These are phyloP conservation scores for Peronosclerospora sorghi DNA, from an alignment of 352 stramenopile species.

Conservation along the genomic window DNA sequence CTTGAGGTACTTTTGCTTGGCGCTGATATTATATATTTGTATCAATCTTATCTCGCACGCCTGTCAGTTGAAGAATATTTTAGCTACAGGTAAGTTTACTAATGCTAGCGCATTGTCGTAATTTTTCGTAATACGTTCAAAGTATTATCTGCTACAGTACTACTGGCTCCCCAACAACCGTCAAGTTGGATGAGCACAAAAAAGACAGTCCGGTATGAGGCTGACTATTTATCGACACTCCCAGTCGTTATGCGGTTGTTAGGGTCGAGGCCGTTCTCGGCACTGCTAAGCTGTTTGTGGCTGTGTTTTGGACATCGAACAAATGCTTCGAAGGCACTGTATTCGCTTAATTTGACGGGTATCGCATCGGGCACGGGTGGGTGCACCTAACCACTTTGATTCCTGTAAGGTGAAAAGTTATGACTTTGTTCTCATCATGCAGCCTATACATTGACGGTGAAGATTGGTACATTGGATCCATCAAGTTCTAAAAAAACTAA, in stretches of 20 bases:
- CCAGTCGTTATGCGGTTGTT: neutral
- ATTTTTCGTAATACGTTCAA: too few relatives aligned
- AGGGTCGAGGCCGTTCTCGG: conserved; percentile 1
- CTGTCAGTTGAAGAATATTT: too few relatives aligned
- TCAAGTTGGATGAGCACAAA: neutral
- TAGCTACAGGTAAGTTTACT: too few relatives aligned
- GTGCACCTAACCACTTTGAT: neutral
- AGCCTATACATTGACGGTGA: conserved; percentile 31
- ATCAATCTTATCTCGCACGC: too few relatives aligned
- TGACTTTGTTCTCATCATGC: neutral
- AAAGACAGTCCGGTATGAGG: neutral
- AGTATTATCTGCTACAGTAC: too few relatives aligned
- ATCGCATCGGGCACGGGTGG: conserved; percentile 33
- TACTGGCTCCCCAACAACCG: too few relatives aligned
- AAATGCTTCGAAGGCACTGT: conserved; percentile 18
- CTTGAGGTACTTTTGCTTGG: too few relatives aligned
- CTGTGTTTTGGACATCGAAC: conserved; percentile 5
- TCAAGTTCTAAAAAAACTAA: conserved; percentile 13
- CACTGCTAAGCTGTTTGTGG: conserved; percentile 16
- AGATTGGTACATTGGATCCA: conserved; percentile 19
- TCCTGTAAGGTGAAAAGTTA: conserved; percentile 1
- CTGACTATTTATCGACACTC: neutral
- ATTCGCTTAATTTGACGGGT: conserved; percentile 31
- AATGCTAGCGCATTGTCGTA: too few relatives aligned
- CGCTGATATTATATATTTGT: neutral